Percentiles rank a stretch among this genome's conserved stretches.
phyloP scores from a whole-genome alignment of 768 basidiomycete species.

The Crassisporium funariophilum region DNA sequence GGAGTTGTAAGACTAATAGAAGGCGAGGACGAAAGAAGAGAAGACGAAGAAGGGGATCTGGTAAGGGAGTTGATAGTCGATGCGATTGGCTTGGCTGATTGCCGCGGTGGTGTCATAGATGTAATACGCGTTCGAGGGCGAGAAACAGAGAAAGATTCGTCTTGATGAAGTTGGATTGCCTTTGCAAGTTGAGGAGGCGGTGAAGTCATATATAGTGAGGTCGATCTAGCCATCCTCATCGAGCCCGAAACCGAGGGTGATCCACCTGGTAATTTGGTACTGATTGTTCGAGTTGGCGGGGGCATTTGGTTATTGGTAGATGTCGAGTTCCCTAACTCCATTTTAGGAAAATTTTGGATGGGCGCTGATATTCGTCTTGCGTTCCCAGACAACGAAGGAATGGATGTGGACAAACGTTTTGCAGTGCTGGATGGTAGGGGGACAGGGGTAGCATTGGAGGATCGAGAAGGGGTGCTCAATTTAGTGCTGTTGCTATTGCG shows the following conservation, averaged over 20 bases:
- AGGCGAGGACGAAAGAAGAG: slow-evolving; percentile 28
- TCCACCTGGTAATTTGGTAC: slow-evolving; percentile 8
- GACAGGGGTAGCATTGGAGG: slow-evolving; percentile 55
- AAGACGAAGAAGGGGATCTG: slow-evolving; percentile 26
- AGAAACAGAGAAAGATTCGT: slow-evolving; percentile 31
- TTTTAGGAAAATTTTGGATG: slow-evolving; percentile 27
- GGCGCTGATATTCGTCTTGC: slow-evolving; percentile 43
- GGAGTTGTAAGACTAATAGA: slow-evolving; percentile 43
- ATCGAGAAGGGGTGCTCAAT: slow-evolving; percentile 33
- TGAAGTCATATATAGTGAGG: slow-evolving; percentile 25
- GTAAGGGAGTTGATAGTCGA: slow-evolving; percentile 15
- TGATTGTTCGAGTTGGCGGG: slow-evolving; percentile 18
- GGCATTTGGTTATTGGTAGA: slow-evolving; percentile 16
- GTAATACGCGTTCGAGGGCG: slow-evolving; percentile 41
- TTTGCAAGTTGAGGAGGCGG: slow-evolving; percentile 21
- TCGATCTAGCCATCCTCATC: slow-evolving; percentile 25
- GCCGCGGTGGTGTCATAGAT: slow-evolving; percentile 43
- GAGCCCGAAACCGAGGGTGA: slow-evolving; percentile 27
- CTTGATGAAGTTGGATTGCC: slow-evolving; percentile 14
- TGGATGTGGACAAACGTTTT: slow-evolving; percentile 41
- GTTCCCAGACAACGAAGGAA: slow-evolving; percentile 37
- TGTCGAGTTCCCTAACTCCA: slow-evolving; percentile 28
- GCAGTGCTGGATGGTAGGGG: slow-evolving; percentile 26
- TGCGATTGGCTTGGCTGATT: slow-evolving; percentile 21
- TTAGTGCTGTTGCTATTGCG: slow-evolving; percentile 36